Conservation (phyloP, 352 stramenopile genomes). For the Phytophthora melonis region DNA sequence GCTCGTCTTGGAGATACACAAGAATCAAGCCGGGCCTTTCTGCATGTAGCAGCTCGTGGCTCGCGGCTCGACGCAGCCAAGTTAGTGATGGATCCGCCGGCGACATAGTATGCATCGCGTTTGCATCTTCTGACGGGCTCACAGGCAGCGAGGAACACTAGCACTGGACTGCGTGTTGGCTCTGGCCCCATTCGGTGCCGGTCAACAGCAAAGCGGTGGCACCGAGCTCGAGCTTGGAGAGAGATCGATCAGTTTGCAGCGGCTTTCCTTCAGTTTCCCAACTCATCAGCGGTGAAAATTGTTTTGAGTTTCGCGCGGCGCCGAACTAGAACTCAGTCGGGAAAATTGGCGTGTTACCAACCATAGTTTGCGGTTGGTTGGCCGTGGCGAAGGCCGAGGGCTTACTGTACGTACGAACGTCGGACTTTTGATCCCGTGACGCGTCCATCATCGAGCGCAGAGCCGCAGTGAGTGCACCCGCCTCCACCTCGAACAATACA, state of each 20-base stretch:
- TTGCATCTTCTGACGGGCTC: conserved; percentile 8
- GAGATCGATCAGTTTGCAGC: conserved; percentile 5
- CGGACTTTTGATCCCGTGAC: no score
- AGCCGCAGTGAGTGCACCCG: not conserved
- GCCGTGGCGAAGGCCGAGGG: no score
- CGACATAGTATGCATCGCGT: not conserved
- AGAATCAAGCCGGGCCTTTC: not conserved
- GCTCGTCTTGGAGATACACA: not conserved
- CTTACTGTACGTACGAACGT: no score
- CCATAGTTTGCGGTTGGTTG: not conserved
- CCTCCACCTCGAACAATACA: conserved; percentile 19
- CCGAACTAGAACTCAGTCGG: not conserved
- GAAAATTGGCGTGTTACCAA: conserved; percentile 5
- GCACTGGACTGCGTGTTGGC: conserved; percentile 3
- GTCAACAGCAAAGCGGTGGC: not conserved
- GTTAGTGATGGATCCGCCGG: not conserved
- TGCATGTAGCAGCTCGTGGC: not conserved
- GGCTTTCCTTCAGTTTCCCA: conserved; percentile 22
- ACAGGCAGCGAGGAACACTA: not conserved
- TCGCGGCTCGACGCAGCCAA: not conserved
- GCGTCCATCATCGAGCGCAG: not conserved
- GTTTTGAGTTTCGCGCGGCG: not conserved
- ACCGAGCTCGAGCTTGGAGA: not conserved
- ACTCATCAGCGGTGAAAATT: not conserved
- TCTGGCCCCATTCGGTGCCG: conserved; percentile 5